These are phyloP conservation scores for Hypoxylon perforatum DNA, from an alignment of 495 filamentous ascomycete species.

Conservation along the genomic window DNA sequence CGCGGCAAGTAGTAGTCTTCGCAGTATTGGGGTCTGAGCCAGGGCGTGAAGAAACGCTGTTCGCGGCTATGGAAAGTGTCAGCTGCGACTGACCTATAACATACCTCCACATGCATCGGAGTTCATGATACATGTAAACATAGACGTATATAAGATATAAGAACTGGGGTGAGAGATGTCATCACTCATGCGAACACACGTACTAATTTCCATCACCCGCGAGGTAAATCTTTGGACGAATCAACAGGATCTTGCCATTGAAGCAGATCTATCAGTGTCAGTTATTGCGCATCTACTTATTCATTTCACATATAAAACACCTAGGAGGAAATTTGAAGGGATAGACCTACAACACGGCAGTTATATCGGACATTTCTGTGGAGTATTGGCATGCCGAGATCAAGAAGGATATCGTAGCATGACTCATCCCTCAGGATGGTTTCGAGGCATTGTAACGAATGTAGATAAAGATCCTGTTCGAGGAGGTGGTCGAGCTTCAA, in stretches of 20 bases:
- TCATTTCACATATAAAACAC: too few relatives aligned
- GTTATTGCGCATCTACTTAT: too few relatives aligned
- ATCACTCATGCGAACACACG: too few relatives aligned
- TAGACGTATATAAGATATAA: too few relatives aligned
- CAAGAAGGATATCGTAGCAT: conserved; percentile 81
- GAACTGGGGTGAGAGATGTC: too few relatives aligned
- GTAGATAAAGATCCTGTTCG: conserved; percentile 69
- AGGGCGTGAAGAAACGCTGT: conserved; percentile 70
- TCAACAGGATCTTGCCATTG: conserved; percentile 75
- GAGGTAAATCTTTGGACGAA: conserved; percentile 86
- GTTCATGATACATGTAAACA: too few relatives aligned
- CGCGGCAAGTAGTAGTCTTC: conserved; percentile 82
- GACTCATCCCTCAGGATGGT: conserved; percentile 71
- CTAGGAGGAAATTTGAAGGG: too few relatives aligned
- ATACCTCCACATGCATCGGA: too few relatives aligned
- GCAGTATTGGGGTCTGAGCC: conserved; percentile 57
- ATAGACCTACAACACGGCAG: conserved; percentile 62
- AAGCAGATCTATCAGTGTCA: conserved; percentile 58
- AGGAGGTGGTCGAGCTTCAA: conserved; percentile 72
- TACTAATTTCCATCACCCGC: conserved; percentile 80
- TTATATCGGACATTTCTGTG: conserved; percentile 81
- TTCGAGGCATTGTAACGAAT: conserved; percentile 78
- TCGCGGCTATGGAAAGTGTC: conserved; percentile 53
- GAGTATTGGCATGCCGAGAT: conserved; percentile 75
- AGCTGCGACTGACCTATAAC: too few relatives aligned